phyloP scores from a whole-genome alignment of 306 rosid species.

The Senna siamea region DNA sequence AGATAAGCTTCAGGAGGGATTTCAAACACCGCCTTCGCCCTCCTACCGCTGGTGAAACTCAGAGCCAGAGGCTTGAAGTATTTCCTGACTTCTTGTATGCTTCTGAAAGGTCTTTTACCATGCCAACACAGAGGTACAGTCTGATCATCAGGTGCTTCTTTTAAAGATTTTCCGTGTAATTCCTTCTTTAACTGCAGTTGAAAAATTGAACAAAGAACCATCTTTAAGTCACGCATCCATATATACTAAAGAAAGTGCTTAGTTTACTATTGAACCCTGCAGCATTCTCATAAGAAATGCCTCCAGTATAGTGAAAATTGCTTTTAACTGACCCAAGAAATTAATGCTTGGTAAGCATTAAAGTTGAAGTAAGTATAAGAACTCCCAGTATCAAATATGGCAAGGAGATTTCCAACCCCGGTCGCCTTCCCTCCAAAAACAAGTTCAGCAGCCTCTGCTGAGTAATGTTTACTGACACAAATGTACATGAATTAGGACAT shows the following conservation, averaged over 20 bases:
- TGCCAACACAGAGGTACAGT: constrained; percentile 83
- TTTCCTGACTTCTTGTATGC: constrained; percentile 69
- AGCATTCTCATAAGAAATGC: no score
- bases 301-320: no score
- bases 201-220: constrained; percentile 24
- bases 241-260: not conserved
- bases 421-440: constrained; percentile 64
- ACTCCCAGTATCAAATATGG: constrained; percentile 85
- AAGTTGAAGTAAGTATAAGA: constrained; percentile 83
- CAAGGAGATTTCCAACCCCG: constrained; percentile 52
- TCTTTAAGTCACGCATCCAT: not conserved
- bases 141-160: constrained; percentile 65
- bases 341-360: constrained; percentile 61
- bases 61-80: constrained; percentile 84
- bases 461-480: constrained; percentile 73
- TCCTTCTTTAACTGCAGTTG: constrained; percentile 64
- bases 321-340: constrained; percentile 60
- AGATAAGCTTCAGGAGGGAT: constrained; percentile 83
- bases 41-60: constrained; percentile 55
- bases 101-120: constrained; percentile 70
- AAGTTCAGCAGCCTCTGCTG: constrained; percentile 76
- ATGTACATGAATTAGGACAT: constrained; percentile 1
- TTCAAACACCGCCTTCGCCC: constrained; percentile 58
- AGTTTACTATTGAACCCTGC: not conserved
- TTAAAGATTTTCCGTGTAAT: constrained; percentile 53